Base-by-base conservation (phyloP, 2,329 filamentous ascomycete genomes). In the Alternaria panax region DNA sequence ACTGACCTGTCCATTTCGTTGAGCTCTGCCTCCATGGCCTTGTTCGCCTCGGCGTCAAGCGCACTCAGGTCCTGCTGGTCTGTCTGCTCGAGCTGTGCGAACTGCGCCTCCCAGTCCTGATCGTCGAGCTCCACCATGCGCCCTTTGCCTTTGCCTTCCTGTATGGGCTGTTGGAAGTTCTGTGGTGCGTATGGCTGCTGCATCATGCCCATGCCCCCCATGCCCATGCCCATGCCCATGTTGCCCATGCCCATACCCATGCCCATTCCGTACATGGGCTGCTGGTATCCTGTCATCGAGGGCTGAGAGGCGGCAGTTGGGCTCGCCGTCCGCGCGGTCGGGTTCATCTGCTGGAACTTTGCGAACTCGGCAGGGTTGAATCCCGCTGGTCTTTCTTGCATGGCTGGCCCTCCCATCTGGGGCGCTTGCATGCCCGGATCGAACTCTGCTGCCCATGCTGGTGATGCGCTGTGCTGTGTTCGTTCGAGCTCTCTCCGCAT, bases 41-140 rank as follows among this genome's bases (percentile, higher is more conserved):
- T 84, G 63, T 92, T 90, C 53, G 91, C 91, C 73, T 89, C 82
- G 34, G 81, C 82, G 63, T 88, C 87, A 57, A 86, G 78, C 55
- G 82, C 76, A 57, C 84, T 78, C 54, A 80, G 75, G 69, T 80
- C 65, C 27, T 79, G 77, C 62, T 84, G 78, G 73, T 89, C 86
- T 61, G 88, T 83, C 63, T 90, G 81, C 76, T 94, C 92, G 75
- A 97, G 89, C 79, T 95, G 88, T 57, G 92, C 91, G 78, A 99
- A 99, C 78, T 98, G 93, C 70, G 93, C 92, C 80, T 98, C 94
- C 95, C 95, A 98, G 74, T 96, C 90, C 73, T 90, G 78, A 70
- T 99, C 94, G 75, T 97, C 92, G 24, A 98, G 86, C 81, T 98
- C 95, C 12, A 98, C 90, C 81, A 98, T 87, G 34, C 86, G 82